phyloP scores from a whole-genome alignment of 306 rosid genomes.

The Boehmeria nivea region DNA sequence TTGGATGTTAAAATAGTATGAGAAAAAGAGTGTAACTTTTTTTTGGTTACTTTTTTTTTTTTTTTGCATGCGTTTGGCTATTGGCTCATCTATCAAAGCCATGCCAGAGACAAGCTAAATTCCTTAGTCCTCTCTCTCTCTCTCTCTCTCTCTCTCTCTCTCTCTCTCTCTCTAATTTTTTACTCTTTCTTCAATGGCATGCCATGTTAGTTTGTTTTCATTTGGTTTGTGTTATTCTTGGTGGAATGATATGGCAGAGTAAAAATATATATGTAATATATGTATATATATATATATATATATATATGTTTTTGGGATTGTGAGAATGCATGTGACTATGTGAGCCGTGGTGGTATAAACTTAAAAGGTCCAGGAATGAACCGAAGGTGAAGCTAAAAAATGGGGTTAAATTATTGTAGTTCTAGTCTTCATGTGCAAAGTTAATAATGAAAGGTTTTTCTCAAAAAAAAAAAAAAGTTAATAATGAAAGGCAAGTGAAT shows the following conservation, averaged over 20 bases:
- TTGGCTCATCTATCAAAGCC: slow-evolving; percentile 43
- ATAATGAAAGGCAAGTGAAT: too few species aligned
- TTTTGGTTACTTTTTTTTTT: slow-evolving; percentile 2
- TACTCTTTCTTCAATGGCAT: slow-evolving; percentile 2
- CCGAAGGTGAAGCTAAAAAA: background rate
- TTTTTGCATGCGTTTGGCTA: slow-evolving; percentile 41
- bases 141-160: too few species aligned
- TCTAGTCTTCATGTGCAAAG: too few species aligned
- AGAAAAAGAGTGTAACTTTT: slow-evolving; percentile 21
- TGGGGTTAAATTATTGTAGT: too few species aligned
- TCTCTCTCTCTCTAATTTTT: too few species aligned
- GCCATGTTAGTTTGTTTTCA: slow-evolving; percentile 22
- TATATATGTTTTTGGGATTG: slow-evolving; percentile 25
- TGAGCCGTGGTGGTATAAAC: slow-evolving; percentile 1
- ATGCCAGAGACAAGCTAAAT: slow-evolving; percentile 26
- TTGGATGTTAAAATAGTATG: slow-evolving; percentile 5
- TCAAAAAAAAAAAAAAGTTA: too few species aligned
- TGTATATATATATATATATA: background rate
- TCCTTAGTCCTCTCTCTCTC: too few species aligned
- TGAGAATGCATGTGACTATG: slow-evolving; percentile 47
- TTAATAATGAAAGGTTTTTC: too few species aligned
- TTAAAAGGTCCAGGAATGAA: background rate
- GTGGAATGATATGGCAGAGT: slow-evolving; percentile 12
- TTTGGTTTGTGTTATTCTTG: slow-evolving; percentile 25
- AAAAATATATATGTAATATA: background rate